Base-by-base conservation (phyloP, 2,329 filamentous ascomycete genomes). In the Epichloe hybrida region DNA sequence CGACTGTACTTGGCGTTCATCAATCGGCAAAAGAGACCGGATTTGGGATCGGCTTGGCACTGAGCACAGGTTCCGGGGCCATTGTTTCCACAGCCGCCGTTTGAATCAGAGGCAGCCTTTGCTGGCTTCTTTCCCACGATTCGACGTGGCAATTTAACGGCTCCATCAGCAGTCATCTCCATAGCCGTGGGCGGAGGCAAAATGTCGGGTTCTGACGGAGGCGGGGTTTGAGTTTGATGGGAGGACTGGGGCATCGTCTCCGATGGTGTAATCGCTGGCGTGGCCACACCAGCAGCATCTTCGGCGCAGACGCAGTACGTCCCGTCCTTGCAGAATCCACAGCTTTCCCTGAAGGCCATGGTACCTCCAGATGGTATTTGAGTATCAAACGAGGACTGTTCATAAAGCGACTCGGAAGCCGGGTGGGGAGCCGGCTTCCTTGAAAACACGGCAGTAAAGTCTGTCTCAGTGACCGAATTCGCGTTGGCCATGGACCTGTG, bases 231-330 rank as follows among this genome's bases (percentile, higher is more conserved):
- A 34, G 70, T 73, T 64, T 77, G 76, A 55, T 71, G 65, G 12
- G 62, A 71, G 49, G 70, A 62, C 23, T 68, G 66, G 31, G 69
- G 66, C 6, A 71, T 64, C 1, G 67, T 64, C 40, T 72, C 68
- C 4, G 69, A 61, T 2, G 64, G 64, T 12, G 69, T 65, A 58
- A 69, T 67, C 48, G 67, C 65, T 1, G 69, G 65, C 35, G 65
- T 67, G 9, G 63, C 65, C 54, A 70, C 62, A 23, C 70, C 67
- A 17, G 70, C 66, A 40, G 71, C 66, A n/a, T 56, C 55, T 56
- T 90, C 86, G 23, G 86, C 86, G 65, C 87, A 93, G 56, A 89
- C 81, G 61, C 87, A 93, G 58, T 87, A 87, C 0, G 84, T 89
- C 4, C 85, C 86, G 53, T 90, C 85, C 54, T 83, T 80, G 66